Base-by-base conservation (phyloP, 2,329 filamentous ascomycete species). In the Nothophaeocryptopus gaeumannii region DNA sequence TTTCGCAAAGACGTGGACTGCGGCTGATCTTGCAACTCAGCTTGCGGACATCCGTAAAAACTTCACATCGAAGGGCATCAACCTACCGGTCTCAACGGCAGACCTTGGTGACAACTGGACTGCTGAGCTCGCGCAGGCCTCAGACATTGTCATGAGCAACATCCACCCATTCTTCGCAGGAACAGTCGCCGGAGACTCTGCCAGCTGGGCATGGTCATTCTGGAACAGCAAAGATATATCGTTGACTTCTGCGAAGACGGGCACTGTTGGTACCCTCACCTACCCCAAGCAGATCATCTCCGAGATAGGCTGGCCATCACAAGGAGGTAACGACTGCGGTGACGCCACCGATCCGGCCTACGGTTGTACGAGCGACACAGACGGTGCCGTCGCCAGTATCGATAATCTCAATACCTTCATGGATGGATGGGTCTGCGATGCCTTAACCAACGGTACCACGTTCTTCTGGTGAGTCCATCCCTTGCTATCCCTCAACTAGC, bases 141-240 rank as follows among this genome's bases (percentile, higher is more conserved):
- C 89, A 36, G 91, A 97, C 69, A 84, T 88, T 63, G 84, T 97
- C 70, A 96, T 97, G 91, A 86, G 89, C 60, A 97, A 97, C 66
- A 88, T 97, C 47, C 93, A 97, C 67, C 92, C 93, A 0, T 96
- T 97, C 78, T 97, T 97, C 66, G 87, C 85, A 0, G 92, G 92
- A 39, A 82, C 89, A 10, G 74, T 79, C 0, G 85, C 83, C 2
- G 74, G 80, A 2, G 67, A 79, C 1, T 89, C 89, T 0, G 85
- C 90, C 0, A 72, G 67, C 7, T 97, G 92, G 92, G 95, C 92
- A 0, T 88, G 78, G 72, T 71, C 70, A 12, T 97, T 96, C 72
- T 97, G 90, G 86, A 72, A 85, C 38, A 74, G 70, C 8, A 78
- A 91, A 50, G 85, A 92, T 59, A 79, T 82, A 0, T 57, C 70